Evolutionary conservation across 352 stramenopile species (phyloP).

Genomic region (Globisporangium nunn): DNA sequence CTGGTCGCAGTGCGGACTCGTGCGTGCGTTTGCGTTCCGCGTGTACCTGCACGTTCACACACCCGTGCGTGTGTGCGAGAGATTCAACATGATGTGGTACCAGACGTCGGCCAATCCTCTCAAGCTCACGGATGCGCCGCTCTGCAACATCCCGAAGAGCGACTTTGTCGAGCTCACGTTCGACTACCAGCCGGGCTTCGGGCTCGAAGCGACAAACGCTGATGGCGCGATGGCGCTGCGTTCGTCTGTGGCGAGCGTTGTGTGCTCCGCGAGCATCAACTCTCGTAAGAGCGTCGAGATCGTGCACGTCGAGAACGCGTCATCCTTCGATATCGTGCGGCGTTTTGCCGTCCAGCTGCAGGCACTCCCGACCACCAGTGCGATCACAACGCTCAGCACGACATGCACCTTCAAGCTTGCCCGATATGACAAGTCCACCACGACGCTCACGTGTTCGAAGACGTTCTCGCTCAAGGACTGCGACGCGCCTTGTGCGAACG

Average conservation of each 20-base stretch:
- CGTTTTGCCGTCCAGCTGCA: constrained; percentile 10
- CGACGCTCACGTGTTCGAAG: constrained; percentile 9
- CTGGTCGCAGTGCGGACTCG: constrained; percentile 32
- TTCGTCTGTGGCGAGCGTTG: constrained; percentile 3
- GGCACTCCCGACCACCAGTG: constrained; percentile 4
- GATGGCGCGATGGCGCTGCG: not conserved
- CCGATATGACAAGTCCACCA: constrained; percentile 11
- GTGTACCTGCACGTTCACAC: constrained; percentile 30
- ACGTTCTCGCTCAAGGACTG: constrained; percentile 19
- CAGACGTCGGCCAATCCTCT: constrained; percentile 15
- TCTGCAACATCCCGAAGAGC: constrained; percentile 27
- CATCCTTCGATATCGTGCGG: constrained; percentile 3
- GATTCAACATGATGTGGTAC: constrained; percentile 38
- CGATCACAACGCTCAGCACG: constrained; percentile 8
- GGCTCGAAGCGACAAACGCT: constrained; percentile 4
- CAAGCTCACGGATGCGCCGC: not conserved
- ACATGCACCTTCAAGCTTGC: constrained; percentile 16
- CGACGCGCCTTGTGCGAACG: constrained; percentile 15
- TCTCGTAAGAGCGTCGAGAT: constrained; percentile 4
- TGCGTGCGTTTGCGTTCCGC: constrained; percentile 20
- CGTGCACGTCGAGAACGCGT: not conserved
- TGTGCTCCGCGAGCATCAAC: constrained; percentile 7
- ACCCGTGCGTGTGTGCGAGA: constrained; percentile 21
- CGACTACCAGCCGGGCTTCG: constrained; percentile 23
- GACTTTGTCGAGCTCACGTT: constrained; percentile 52